Conservation (phyloP, 805 yeast species). For the Scheffersomyces stipitis region DNA sequence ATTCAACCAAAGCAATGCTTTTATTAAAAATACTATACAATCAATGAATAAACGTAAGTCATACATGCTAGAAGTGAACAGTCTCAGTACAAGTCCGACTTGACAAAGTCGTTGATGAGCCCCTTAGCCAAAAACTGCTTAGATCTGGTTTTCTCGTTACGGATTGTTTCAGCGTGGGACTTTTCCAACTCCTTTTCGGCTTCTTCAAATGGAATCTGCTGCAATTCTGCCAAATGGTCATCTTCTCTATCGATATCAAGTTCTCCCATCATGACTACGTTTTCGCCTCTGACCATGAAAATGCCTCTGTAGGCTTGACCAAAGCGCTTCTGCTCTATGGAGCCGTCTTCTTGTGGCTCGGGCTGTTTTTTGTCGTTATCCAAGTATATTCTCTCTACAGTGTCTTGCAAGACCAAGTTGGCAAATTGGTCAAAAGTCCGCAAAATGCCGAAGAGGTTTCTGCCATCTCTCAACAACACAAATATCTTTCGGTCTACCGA, state of each 20-base stretch:
- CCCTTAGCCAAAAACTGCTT: slow-evolving; percentile 54
- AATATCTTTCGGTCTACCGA: slow-evolving; percentile 81
- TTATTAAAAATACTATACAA: neutral
- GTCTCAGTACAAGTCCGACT: slow-evolving; percentile 51
- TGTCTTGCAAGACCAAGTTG: slow-evolving; percentile 88
- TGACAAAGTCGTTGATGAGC: slow-evolving; percentile 55
- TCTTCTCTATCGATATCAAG: slow-evolving; percentile 87
- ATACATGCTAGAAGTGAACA: slow-evolving; percentile 6
- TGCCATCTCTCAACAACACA: slow-evolving; percentile 86
- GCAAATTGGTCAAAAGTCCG: slow-evolving; percentile 96
- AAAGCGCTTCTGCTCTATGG: slow-evolving; percentile 41
- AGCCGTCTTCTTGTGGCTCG: slow-evolving; percentile 2
- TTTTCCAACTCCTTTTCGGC: slow-evolving; percentile 50
- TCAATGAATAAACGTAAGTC: neutral
- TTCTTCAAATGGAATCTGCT: slow-evolving; percentile 58
- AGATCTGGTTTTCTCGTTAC: slow-evolving; percentile 44
- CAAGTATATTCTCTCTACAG: slow-evolving; percentile 79
- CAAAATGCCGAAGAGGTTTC: slow-evolving; percentile 81
- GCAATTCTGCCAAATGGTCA: slow-evolving; percentile 55
- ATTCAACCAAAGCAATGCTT: no score
- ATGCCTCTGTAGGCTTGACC: slow-evolving; percentile 82
- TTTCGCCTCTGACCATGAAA: slow-evolving; percentile 91
- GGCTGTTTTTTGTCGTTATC: slow-evolving; percentile 36
- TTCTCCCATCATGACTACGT: slow-evolving; percentile 91
- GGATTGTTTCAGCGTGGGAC: slow-evolving; percentile 31